Conservation (phyloP, 495 filamentous ascomycete genomes). For the Lepraria neglecta region DNA sequence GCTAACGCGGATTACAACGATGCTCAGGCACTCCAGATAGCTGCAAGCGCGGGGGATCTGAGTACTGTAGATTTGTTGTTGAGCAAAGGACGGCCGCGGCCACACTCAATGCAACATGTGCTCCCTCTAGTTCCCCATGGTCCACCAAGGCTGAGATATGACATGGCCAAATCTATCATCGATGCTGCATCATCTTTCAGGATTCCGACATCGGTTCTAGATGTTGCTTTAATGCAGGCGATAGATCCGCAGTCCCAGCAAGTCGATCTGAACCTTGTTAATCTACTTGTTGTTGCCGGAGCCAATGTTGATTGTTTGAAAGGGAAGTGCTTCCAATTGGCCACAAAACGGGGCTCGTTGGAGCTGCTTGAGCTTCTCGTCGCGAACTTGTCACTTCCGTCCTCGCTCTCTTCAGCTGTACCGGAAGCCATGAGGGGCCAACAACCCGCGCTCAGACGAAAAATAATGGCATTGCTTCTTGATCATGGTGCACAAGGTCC, state of each 20-base stretch:
- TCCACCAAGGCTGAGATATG: constrained; percentile 12
- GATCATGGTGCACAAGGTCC: constrained; percentile 18
- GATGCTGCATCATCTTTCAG: constrained; percentile 5
- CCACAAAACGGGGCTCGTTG: constrained; percentile 7
- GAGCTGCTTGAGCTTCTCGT: constrained; percentile 21
- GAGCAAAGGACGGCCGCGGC: constrained; percentile 19
- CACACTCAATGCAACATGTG: constrained; percentile 15
- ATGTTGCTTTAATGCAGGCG: constrained; percentile 16
- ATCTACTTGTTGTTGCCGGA: constrained; percentile 19
- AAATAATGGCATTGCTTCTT: constrained; percentile 11
- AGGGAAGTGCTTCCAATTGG: constrained; percentile 17
- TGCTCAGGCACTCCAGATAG: constrained; percentile 21
- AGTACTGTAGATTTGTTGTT: constrained; percentile 13
- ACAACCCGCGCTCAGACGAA: neutral
- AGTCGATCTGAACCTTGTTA: constrained; percentile 4
- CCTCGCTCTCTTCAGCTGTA: constrained; percentile 19
- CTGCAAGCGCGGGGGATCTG: constrained; percentile 16
- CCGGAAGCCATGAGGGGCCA: constrained; percentile 10
- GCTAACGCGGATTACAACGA: constrained; percentile 19
- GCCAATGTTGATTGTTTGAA: constrained; percentile 17
- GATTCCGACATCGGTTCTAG: constrained; percentile 9
- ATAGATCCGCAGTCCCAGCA: constrained; percentile 2
- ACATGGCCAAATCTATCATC: constrained; percentile 21
- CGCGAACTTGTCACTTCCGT: neutral
- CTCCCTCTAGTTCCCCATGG: constrained; percentile 13